Percentiles rank a stretch among this genome's conserved stretches.
phyloP scores from a whole-genome alignment of 2,329 filamentous ascomycete species.

The Sporothrix schenckii region DNA sequence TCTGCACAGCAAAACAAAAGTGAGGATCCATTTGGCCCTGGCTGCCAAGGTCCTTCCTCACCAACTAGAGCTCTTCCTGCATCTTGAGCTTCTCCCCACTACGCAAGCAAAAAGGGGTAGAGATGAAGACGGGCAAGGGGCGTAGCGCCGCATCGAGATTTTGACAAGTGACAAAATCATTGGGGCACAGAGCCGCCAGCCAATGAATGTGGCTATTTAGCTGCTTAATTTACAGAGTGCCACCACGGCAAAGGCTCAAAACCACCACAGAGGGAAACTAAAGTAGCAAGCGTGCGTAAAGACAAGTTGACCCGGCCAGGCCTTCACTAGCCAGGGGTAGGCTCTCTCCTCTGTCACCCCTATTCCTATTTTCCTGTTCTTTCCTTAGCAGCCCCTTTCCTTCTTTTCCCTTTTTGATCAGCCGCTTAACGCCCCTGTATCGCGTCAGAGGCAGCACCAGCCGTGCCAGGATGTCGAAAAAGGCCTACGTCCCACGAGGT shows the following conservation, averaged over 20 bases:
- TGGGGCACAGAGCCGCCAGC: neutral
- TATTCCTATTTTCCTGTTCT: neutral
- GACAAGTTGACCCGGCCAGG: too few species aligned
- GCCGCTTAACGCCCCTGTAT: conserved; percentile 1
- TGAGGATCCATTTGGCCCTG: conserved; percentile 8
- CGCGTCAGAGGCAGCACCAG: conserved; percentile 16
- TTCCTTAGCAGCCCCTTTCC: neutral
- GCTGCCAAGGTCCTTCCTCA: neutral
- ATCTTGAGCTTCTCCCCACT: neutral
- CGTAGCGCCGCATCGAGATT: conserved; percentile 22
- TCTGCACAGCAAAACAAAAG: neutral
- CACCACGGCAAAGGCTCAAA: neutral
- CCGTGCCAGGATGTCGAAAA: conserved; percentile 9
- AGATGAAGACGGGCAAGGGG: conserved; percentile 3
- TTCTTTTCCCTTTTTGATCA: conserved; percentile 11
- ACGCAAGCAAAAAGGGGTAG: conserved; percentile 15
- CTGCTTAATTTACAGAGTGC: neutral
- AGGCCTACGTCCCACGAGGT: neutral
- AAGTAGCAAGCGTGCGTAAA: neutral
- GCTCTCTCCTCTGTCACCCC: neutral
- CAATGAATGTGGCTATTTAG: conserved; percentile 16
- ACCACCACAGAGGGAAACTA: neutral
- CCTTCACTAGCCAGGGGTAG: conserved; percentile 17
- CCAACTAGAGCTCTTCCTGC: conserved; percentile 8
- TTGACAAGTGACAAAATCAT: neutral